Evolutionary conservation across 2,329 filamentous ascomycete genomes (phyloP).

Genomic region (Epichloe amarillans): DNA sequence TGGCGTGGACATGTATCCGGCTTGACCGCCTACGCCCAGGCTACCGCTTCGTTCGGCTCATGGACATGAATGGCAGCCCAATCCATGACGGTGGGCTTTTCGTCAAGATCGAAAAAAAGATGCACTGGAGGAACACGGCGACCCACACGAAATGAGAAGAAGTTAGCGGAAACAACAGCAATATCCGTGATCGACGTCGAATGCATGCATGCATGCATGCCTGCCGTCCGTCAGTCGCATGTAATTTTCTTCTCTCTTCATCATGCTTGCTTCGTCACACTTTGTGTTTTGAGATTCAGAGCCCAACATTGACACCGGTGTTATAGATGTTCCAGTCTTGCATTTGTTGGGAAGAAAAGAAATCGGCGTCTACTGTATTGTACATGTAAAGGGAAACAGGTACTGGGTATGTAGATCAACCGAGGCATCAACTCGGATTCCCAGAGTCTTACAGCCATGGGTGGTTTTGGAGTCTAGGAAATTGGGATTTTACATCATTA

Average conservation of each 20-base stretch:
- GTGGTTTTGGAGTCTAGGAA: background rate
- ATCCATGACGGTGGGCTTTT: conserved; percentile 35
- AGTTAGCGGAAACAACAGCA: background rate
- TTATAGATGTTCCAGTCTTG: background rate
- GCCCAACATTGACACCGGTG: background rate
- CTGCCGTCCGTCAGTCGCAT: background rate
- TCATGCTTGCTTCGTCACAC: background rate
- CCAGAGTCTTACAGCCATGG: too few species aligned
- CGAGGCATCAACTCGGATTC: too few species aligned
- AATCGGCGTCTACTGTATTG: background rate
- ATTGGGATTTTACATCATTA: background rate
- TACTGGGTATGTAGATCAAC: too few species aligned
- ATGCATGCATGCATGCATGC: background rate
- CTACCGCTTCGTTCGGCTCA: conserved; percentile 40
- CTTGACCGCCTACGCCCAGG: conserved; percentile 42
- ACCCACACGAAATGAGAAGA: background rate
- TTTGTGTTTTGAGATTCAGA: background rate
- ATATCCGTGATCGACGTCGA: background rate
- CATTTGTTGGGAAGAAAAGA: background rate
- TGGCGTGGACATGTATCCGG: conserved; percentile 46
- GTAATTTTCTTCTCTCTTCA: background rate
- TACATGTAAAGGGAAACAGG: background rate
- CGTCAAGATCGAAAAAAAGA: conserved; percentile 36
- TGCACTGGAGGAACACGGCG: background rate
- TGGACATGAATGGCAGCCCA: conserved; percentile 30